Base-by-base conservation (phyloP, 1,139 yeast species). In the Arxiozyma bovina region DNA sequence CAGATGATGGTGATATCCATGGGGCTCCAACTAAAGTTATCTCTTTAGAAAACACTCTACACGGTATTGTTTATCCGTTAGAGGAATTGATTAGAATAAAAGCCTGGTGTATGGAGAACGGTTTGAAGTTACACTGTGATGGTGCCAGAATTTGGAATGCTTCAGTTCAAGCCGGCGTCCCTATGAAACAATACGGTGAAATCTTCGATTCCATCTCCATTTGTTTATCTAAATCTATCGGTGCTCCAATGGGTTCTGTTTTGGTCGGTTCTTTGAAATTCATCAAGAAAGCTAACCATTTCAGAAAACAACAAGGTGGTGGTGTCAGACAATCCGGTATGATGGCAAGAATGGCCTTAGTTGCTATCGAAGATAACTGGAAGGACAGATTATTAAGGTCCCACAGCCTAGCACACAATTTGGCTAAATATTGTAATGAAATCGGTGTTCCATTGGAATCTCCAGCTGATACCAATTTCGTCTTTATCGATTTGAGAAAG, bases 121-220 rank as follows among this genome's bases (percentile, higher is more conserved):
- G 78, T 55, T 75, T 90, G 58, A 78, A 75, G 61, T 73, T 90
- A 64, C 98, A 91, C 69, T 80, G 90, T 65, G 98, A 91, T 67
- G 98, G 98, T 60, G 98, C 98, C n/a, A 78, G 98, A 63, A 75
- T 91, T 57, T 90, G 96, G 94, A 89, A 91, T 67, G 97, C 97
- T 1, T 75, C 84, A 38, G 87, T 79, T 8, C 93, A 79, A 50
- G 80, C 95, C 27, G 90, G 87, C 9, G 75, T 88, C 45, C 73
- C 88, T 15, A 72, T 90, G 55, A 71, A 71, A 50, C 90, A 88
- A 66, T 89, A 85, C 70, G 87, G 96, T 65, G 75, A 80, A 60
- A 74, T 83, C 62, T 91, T 91, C 68, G 98, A 91, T 72, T 82
- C 95, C 42, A 88, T 91, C 53, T 88, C 96, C 7, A 78, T 91